Conservation (phyloP, 2,329 filamentous ascomycete genomes). For the Aspergillus ustus region DNA sequence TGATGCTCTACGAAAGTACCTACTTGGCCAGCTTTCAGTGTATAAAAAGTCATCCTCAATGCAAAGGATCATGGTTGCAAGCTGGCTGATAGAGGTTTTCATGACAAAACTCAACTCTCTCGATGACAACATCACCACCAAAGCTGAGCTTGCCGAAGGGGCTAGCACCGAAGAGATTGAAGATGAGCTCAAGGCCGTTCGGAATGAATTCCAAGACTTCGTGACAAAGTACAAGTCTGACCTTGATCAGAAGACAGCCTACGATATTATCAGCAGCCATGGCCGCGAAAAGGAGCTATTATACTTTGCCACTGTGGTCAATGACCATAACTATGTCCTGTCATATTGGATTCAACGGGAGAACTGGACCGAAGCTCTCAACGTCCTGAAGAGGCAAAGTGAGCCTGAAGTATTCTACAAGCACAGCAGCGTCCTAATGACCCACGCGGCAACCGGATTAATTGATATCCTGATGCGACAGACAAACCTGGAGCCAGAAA, state of each 20-base stretch:
- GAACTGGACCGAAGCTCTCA: constrained; percentile 83
- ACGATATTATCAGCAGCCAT: constrained; percentile 95
- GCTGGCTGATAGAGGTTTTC: constrained; percentile 93
- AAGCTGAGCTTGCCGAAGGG: constrained; percentile 77
- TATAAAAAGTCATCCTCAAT: constrained; percentile 84
- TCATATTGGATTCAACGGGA: constrained; percentile 98
- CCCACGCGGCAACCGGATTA: constrained; percentile 78
- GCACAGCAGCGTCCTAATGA: constrained; percentile 96
- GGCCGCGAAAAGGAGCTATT: constrained; percentile 91
- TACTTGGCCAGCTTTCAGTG: constrained; percentile 79
- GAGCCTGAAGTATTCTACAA: constrained; percentile 93
- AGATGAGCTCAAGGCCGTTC: constrained; percentile 71
- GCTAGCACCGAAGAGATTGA: constrained; percentile 69
- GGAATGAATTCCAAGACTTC: constrained; percentile 86
- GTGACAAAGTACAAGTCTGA: constrained; percentile 82
- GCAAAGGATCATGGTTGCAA: constrained; percentile 94
- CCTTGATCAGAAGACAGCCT: constrained; percentile 87
- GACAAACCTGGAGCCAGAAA: constrained; percentile 78
- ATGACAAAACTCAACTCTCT: constrained; percentile 96
- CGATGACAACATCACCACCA: constrained; percentile 90
- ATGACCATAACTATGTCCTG: constrained; percentile 93
- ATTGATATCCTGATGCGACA: constrained; percentile 98
- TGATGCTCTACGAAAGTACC: constrained; percentile 87
- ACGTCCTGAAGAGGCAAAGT: constrained; percentile 89
- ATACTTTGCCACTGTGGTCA: constrained; percentile 84